Conservation (phyloP, 2,329 filamentous ascomycete genomes). For the Exophiala sp. region DNA sequence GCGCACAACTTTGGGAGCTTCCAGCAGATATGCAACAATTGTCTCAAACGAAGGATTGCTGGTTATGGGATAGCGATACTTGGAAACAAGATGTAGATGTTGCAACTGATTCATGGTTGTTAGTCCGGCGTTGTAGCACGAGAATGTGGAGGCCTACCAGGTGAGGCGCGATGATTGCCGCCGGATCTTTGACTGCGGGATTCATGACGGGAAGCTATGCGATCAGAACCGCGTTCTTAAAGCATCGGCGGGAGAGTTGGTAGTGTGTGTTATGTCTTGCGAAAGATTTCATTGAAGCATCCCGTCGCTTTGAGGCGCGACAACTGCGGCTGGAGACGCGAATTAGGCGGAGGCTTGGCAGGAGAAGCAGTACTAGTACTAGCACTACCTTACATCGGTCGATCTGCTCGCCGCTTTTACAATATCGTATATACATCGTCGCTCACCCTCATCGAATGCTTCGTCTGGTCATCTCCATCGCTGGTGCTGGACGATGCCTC, state of each 20-base stretch:
- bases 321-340: slow-evolving; percentile 8
- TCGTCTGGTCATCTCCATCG: too few species aligned
- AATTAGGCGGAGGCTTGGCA: slow-evolving; percentile 8
- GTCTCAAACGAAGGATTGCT: slow-evolving; percentile 66
- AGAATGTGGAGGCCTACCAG: slow-evolving; percentile 34
- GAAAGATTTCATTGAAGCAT: not conserved
- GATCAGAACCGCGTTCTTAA: not conserved
- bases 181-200: slow-evolving; percentile 40
- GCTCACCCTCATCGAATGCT: too few species aligned
- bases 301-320: slow-evolving; percentile 4
- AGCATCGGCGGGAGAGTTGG: too few species aligned
- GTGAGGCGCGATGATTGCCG: slow-evolving; percentile 43
- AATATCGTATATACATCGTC: too few species aligned
- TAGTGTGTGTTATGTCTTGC: not conserved
- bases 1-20: slow-evolving; percentile 77
- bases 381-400: too few species aligned
- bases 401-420: too few species aligned
- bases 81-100: slow-evolving; percentile 85
- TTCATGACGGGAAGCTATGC: slow-evolving; percentile 10
- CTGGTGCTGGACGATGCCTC: too few species aligned
- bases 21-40: slow-evolving; percentile 75
- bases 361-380: too few species aligned
- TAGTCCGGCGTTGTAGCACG: slow-evolving; percentile 3
- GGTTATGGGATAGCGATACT: slow-evolving; percentile 69
- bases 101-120: slow-evolving; percentile 54